Base-by-base conservation (phyloP, 257 asterid species). In the Craterostigma plantagineum region DNA sequence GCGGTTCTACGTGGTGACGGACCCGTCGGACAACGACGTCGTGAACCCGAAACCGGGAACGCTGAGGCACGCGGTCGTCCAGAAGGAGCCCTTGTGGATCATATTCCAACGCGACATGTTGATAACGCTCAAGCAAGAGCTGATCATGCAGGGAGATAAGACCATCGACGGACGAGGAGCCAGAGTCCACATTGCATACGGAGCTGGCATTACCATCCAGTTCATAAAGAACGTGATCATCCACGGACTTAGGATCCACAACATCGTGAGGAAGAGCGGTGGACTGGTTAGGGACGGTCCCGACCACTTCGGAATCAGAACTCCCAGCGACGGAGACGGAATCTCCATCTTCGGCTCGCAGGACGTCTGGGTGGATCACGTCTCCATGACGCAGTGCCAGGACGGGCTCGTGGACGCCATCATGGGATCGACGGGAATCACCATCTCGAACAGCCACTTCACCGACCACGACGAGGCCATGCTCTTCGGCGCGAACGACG, bases 91-190 rank as follows among this genome's bases (percentile, higher is more conserved):
- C 0, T 63, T 76, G 0, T 66, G 87, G 87, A 76, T 76, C 62
- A 52, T 55, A 39, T 76, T 76, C 45, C 52, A 45, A 0, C 52
- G 11, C 7, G 18, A 60, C 14, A 69, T 76, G 79, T 33, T 44
- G 10, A 76, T 76, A 8, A 41, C 64, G 42, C 64, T 76, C 14
- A 33, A 40, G 0, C 49, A 70, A 15, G 90, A 76, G 53, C 72
- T 76, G 3, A 69, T 76, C 14, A 41, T 76, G 67, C 70, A 79
- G 0, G 62, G 77, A 57, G 42, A 66, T 14, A 73, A 76, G 71
- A 76, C 83, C 1, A 76, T 76, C 8, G 90, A 76, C 7, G 90
- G 83, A 16, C 68, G 90, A 4, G 90, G 90, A 11, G 67, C 48
- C 9, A 71, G 58, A 8, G 51, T 77, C 12, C 73, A 68, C 38